Conservation (phyloP, 768 basidiomycete genomes). For the Boletus huronensis region DNA sequence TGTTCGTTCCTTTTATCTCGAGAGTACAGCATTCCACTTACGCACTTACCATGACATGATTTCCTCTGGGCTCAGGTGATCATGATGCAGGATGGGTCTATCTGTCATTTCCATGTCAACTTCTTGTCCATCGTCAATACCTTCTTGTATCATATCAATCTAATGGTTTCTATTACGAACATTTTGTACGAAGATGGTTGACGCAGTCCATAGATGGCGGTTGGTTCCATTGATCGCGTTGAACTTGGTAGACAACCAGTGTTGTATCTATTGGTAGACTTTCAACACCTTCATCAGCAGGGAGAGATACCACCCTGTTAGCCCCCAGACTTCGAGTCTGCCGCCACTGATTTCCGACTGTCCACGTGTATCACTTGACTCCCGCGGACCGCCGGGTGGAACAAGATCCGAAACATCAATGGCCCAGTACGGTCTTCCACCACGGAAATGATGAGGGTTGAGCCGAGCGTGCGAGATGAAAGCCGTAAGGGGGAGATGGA, state of each 20-base stretch:
- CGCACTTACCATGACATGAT: slow-evolving; percentile 12
- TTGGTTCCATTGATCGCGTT: background rate
- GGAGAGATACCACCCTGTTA: slow-evolving; percentile 81
- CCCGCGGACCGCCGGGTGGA: slow-evolving; percentile 28
- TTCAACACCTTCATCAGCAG: slow-evolving; percentile 55
- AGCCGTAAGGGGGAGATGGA: slow-evolving; percentile 64
- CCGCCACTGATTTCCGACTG: slow-evolving; percentile 44
- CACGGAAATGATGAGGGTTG: slow-evolving; percentile 53
- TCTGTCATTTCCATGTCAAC: slow-evolving; percentile 16
- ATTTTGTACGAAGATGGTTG: background rate
- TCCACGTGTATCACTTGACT: slow-evolving; percentile 31
- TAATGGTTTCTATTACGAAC: slow-evolving; percentile 8
- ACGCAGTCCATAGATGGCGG: background rate
- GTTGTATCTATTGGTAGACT: slow-evolving; percentile 38
- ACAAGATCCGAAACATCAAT: slow-evolving; percentile 63
- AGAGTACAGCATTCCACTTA: slow-evolving; percentile 15
- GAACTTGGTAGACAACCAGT: background rate
- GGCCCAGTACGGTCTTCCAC: slow-evolving; percentile 53
- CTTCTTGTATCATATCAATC: slow-evolving; percentile 25
- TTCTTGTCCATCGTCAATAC: slow-evolving; percentile 17
- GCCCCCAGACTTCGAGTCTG: slow-evolving; percentile 72
- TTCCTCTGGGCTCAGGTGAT: slow-evolving; percentile 13
- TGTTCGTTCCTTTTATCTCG: slow-evolving; percentile 10
- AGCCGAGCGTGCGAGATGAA: slow-evolving; percentile 48
- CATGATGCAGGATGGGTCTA: slow-evolving; percentile 9